These are phyloP conservation scores for Salpingoeca rosetta DNA, from an alignment of 78 protist genomes.

Conservation along the genomic window DNA sequence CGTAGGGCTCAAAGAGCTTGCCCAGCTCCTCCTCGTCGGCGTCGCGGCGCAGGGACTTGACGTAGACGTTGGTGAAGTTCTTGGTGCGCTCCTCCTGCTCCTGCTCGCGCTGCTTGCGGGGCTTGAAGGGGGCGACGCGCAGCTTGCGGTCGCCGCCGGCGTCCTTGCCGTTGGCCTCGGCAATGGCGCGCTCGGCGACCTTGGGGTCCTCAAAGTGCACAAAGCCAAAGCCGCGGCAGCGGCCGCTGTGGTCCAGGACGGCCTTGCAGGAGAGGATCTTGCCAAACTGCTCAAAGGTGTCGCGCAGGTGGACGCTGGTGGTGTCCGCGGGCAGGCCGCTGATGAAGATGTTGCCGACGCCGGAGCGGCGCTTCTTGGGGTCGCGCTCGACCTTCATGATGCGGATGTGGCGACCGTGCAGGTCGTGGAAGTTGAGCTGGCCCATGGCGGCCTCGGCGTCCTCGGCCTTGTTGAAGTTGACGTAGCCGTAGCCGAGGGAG, in stretches of 20 bases:
- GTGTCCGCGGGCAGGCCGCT: slow-evolving; percentile 80
- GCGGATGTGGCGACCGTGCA: slow-evolving; percentile 81
- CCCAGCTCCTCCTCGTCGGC: slow-evolving; percentile 47
- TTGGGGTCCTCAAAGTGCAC: slow-evolving; percentile 87
- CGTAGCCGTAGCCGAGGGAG: slow-evolving; percentile 94
- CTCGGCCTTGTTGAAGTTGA: slow-evolving; percentile 80
- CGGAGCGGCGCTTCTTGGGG: slow-evolving; percentile 85
- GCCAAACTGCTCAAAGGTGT: slow-evolving; percentile 71
- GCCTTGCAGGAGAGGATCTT: slow-evolving; percentile 74
- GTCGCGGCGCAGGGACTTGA: slow-evolving; percentile 73
- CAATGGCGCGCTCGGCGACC: slow-evolving; percentile 80
- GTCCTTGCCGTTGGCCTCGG: slow-evolving; percentile 81
- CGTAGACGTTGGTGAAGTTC: slow-evolving; percentile 83
- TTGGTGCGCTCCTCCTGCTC: slow-evolving; percentile 5
- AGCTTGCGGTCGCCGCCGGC: slow-evolving; percentile 30
- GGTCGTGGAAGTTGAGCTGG: slow-evolving; percentile 79
- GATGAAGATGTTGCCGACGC: slow-evolving; percentile 95
- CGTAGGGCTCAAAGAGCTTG: slow-evolving; percentile 51
- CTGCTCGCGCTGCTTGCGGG: slow-evolving; percentile 56
- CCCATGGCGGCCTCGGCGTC: too few relatives aligned
- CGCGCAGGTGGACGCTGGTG: slow-evolving; percentile 78
- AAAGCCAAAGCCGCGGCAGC: slow-evolving; percentile 82
- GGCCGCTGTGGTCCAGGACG: slow-evolving; percentile 53
- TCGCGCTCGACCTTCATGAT: slow-evolving; percentile 97
- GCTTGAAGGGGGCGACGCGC: slow-evolving; percentile 74